A percentile compares a stretch with the other conserved stretches of the same genome.
Evolutionary conservation across 2,329 filamentous ascomycete species (phyloP).

Genomic region (Fusarium sp.): DNA sequence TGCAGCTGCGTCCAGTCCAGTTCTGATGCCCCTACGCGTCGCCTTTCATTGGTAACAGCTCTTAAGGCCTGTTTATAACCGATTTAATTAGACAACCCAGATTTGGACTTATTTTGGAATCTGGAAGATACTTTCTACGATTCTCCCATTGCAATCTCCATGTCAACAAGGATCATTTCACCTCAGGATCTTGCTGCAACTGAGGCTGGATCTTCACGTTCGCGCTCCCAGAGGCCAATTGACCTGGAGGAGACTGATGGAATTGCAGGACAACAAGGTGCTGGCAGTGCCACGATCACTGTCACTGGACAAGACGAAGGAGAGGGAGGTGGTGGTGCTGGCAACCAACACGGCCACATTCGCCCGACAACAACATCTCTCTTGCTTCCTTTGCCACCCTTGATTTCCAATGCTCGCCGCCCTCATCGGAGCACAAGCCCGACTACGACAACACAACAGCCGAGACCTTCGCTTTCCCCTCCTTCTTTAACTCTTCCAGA

Average conservation of each 20-base stretch:
- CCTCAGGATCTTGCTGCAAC: slow-evolving; percentile 27
- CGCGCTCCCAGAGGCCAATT: slow-evolving; percentile 32
- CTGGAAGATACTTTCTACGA: slow-evolving; percentile 26
- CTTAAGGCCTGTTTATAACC: slow-evolving; percentile 41
- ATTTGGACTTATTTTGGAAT: slow-evolving; percentile 39
- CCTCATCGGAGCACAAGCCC: slow-evolving; percentile 20
- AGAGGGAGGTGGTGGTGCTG: slow-evolving; percentile 24
- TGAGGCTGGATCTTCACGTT: slow-evolving; percentile 25
- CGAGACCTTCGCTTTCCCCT: slow-evolving; percentile 12
- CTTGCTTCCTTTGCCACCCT: slow-evolving; percentile 36
- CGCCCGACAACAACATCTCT: slow-evolving; percentile 26
- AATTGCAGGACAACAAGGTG: neutral
- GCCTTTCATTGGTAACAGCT: slow-evolving; percentile 25
- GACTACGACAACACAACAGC: slow-evolving; percentile 34
- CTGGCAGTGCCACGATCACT: slow-evolving; percentile 2
- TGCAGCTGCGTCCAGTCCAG: slow-evolving; percentile 8
- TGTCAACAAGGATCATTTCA: slow-evolving; percentile 41
- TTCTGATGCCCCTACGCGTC: slow-evolving; percentile 11
- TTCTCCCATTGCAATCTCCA: slow-evolving; percentile 41
- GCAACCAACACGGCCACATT: slow-evolving; percentile 25
- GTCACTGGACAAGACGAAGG: neutral
- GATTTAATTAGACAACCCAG: slow-evolving; percentile 40
- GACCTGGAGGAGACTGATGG: slow-evolving; percentile 22
- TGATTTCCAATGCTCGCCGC: slow-evolving; percentile 19
- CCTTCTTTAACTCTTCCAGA: neutral